Evolutionary conservation across 176 grass and related monocot species (phyloP).

Genomic region (Bothriochloa decipiens): DNA sequence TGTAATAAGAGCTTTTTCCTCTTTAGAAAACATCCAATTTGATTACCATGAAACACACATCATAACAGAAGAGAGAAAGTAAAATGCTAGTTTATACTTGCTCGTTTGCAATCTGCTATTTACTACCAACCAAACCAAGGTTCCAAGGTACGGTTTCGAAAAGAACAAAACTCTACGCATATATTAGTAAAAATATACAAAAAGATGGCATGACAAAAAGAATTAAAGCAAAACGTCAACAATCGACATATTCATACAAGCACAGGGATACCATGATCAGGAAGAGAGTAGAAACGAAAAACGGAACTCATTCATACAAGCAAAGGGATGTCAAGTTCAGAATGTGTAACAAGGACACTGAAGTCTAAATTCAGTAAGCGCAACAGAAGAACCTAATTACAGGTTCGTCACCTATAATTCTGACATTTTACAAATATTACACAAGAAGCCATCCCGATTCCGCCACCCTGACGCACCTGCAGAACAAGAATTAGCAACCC

Average conservation of each 20-base stretch:
- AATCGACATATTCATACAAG: neutral
- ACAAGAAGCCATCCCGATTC: neutral
- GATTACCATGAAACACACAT: neutral
- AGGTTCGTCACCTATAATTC: neutral
- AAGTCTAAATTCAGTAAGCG: neutral
- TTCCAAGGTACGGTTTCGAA: neutral
- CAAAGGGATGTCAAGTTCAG: conserved; percentile 2
- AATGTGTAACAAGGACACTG: neutral
- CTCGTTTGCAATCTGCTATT: neutral
- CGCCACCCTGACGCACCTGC: neutral
- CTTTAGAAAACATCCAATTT: neutral
- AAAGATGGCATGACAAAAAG: neutral
- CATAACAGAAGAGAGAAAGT: neutral
- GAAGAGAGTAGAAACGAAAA: conserved; percentile 1
- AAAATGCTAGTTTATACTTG: neutral
- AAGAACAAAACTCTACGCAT: neutral
- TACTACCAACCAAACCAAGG: conserved; percentile 4
- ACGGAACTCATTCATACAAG: neutral
- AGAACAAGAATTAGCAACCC: neutral
- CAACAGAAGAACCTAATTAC: neutral
- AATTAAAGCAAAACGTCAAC: neutral
- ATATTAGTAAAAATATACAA: too few species aligned
- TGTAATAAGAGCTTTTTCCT: neutral
- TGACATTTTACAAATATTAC: neutral
- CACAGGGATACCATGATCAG: neutral